These are phyloP conservation scores for Cladosporium phlei DNA, from an alignment of 2,329 filamentous ascomycete species.

Conservation along the genomic window DNA sequence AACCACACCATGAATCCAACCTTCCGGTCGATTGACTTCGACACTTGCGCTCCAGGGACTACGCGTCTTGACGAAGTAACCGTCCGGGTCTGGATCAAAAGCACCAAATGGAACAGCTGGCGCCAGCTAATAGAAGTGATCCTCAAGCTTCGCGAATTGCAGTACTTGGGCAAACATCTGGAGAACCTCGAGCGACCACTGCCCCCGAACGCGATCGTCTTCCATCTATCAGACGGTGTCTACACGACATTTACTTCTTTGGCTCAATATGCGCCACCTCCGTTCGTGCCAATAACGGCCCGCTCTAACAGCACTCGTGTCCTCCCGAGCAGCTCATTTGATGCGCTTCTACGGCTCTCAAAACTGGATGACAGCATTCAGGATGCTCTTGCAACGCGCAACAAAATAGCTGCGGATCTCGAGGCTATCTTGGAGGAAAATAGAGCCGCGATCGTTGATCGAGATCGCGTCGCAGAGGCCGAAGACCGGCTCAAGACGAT, in stretches of 20 bases:
- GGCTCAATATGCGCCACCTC: constrained; percentile 20
- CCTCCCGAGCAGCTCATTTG: constrained; percentile 74
- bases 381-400: constrained; percentile 75
- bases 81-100: constrained; percentile 69
- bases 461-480: constrained; percentile 37
- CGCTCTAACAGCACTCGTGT: constrained; percentile 36
- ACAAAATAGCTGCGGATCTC: constrained; percentile 72
- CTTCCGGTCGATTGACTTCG: constrained; percentile 79
- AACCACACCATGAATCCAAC: constrained; percentile 84
- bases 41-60: constrained; percentile 56
- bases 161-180: constrained; percentile 67
- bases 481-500: constrained; percentile 42
- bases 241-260: constrained; percentile 55
- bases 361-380: constrained; percentile 88
- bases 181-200: constrained; percentile 65
- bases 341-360: constrained; percentile 78
- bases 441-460: constrained; percentile 32
- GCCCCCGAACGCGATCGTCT: constrained; percentile 75
- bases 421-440: constrained; percentile 47
- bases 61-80: constrained; percentile 62
- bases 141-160: constrained; percentile 66
- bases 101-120: constrained; percentile 49
- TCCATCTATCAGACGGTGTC: constrained; percentile 80
- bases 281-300: constrained; percentile 14
- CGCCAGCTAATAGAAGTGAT: constrained; percentile 67